These are phyloP conservation scores for Exophiala sp. DNA, from an alignment of 2,329 filamentous ascomycete species.

Conservation along the genomic window DNA sequence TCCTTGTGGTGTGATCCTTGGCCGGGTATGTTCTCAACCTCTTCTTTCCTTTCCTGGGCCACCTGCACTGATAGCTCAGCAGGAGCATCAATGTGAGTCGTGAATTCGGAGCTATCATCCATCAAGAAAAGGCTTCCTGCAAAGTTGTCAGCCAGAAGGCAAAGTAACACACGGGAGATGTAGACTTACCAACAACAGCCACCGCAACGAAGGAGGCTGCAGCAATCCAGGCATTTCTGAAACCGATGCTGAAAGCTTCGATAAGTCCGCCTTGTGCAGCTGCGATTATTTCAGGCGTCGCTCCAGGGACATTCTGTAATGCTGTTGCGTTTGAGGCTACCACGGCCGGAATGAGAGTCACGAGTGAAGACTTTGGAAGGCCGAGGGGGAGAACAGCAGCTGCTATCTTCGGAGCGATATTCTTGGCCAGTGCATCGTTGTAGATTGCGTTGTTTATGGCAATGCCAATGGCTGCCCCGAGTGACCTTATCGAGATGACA, in stretches of 20 bases:
- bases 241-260: conserved; percentile 2
- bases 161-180: not conserved
- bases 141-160: not conserved
- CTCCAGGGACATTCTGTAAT: conserved; percentile 2
- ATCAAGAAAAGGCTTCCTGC: not conserved
- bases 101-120: not conserved
- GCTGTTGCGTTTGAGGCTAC: conserved; percentile 1
- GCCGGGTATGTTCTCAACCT: no score
- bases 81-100: not conserved
- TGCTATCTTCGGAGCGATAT: conserved; percentile 6
- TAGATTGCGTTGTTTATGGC: conserved; percentile 15
- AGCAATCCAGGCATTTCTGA: conserved; percentile 10
- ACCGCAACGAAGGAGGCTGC: conserved; percentile 7
- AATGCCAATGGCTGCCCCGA: conserved; percentile 8
- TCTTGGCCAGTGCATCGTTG: conserved; percentile 2
- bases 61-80: not conserved
- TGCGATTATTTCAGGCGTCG: conserved; percentile 10
- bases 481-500: conserved; percentile 3
- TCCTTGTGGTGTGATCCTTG: no score
- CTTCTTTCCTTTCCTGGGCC: no score
- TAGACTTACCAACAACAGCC: conserved; percentile 7
- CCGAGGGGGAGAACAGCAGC: conserved; percentile 12
- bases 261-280: conserved; percentile 2
- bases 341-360: conserved; percentile 8
- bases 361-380: not conserved